Conservation (phyloP, 805 yeast species). For the Phaffomyces thermotolerans region DNA sequence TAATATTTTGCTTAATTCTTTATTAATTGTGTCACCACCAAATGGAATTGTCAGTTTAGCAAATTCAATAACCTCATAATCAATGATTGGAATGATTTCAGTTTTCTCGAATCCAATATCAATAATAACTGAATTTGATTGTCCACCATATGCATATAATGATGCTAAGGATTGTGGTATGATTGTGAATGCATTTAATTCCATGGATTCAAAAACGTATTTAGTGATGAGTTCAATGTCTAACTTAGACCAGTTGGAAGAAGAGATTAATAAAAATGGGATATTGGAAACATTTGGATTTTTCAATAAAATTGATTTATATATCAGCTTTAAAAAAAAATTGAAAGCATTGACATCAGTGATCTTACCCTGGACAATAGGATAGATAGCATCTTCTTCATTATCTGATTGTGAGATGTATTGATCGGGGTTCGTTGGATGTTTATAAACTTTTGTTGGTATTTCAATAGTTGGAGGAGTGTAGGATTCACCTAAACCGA, state of each 20-base stretch:
- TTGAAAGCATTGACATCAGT: slow-evolving; percentile 64
- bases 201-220: slow-evolving; percentile 66
- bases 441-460: slow-evolving; percentile 68
- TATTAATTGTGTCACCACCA: slow-evolving; percentile 67
- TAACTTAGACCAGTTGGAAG: slow-evolving; percentile 61
- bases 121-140: slow-evolving; percentile 62
- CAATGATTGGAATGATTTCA: slow-evolving; percentile 75
- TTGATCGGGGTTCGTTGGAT: slow-evolving; percentile 28
- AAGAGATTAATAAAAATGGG: slow-evolving; percentile 63
- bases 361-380: slow-evolving; percentile 59
- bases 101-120: slow-evolving; percentile 74
- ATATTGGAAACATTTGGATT: slow-evolving; percentile 37
- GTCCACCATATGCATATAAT: slow-evolving; percentile 63
- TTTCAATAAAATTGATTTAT: slow-evolving; percentile 36
- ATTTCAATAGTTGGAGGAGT: slow-evolving; percentile 68
- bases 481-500: slow-evolving; percentile 68
- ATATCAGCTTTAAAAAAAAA: slow-evolving; percentile 43
- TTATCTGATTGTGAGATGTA: slow-evolving; percentile 26
- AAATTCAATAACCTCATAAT: slow-evolving; percentile 53
- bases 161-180: slow-evolving; percentile 63
- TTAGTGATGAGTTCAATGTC: slow-evolving; percentile 66
- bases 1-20: slow-evolving; percentile 41
- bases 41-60: slow-evolving; percentile 40
- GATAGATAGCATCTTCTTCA: slow-evolving; percentile 43
- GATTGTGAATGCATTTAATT: slow-evolving; percentile 64